These are phyloP conservation scores for Debaryomyces maramus DNA, from an alignment of 805 yeast genomes.

Conservation along the genomic window DNA sequence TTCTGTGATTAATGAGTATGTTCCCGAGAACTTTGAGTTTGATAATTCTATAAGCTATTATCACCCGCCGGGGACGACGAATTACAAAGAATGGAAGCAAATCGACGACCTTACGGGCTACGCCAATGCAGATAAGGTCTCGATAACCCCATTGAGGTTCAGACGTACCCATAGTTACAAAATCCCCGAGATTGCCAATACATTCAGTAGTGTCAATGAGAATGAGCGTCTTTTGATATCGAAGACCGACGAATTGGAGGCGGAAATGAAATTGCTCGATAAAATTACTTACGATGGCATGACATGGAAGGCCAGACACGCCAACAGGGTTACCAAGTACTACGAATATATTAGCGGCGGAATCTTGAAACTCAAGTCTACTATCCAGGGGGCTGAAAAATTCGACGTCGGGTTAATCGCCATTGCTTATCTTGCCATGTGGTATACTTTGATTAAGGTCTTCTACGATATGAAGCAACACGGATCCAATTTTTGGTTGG, in stretches of 20 bases:
- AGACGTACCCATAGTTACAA: slow-evolving; percentile 42
- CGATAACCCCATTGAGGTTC: slow-evolving; percentile 59
- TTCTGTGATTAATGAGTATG: slow-evolving; percentile 67
- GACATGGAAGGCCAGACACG: slow-evolving; percentile 61
- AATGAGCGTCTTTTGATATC: slow-evolving; percentile 45
- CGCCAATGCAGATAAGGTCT: slow-evolving; percentile 46
- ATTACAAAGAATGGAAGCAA: slow-evolving; percentile 47
- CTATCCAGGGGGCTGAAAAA: slow-evolving; percentile 72
- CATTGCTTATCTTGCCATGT: slow-evolving; percentile 83
- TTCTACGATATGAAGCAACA: slow-evolving; percentile 72
- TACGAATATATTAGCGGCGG: slow-evolving; percentile 49
- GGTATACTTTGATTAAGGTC: slow-evolving; percentile 73
- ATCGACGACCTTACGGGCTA: slow-evolving; percentile 43
- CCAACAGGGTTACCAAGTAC: slow-evolving; percentile 55
- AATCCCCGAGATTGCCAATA: slow-evolving; percentile 42
- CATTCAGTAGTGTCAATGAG: slow-evolving; percentile 40
- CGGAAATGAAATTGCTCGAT: slow-evolving; percentile 23
- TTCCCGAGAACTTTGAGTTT: slow-evolving; percentile 43
- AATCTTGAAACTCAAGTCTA: slow-evolving; percentile 39
- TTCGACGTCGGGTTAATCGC: slow-evolving; percentile 81
- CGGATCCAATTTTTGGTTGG: slow-evolving; percentile 89
- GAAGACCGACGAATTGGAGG: slow-evolving; percentile 26
- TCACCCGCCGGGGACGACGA: slow-evolving; percentile 35
- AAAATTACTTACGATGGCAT: slow-evolving; percentile 42
- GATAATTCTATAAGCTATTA: slow-evolving; percentile 25